phyloP scores from a whole-genome alignment of 305 asterid species.

The Solanum hybrid region DNA sequence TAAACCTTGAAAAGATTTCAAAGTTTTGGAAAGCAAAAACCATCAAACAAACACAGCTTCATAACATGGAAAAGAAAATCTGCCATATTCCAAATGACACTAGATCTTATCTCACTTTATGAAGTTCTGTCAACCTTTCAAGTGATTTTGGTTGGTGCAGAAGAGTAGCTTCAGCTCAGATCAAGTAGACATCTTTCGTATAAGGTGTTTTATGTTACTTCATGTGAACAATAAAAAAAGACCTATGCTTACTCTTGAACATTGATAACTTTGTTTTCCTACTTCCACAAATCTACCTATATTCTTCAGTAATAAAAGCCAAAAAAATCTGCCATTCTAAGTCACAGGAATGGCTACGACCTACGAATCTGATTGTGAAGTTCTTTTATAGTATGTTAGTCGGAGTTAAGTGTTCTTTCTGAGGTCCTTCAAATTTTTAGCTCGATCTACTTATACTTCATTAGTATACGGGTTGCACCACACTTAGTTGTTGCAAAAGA shows the following conservation, averaged over 20 bases:
- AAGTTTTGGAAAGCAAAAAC: not conserved
- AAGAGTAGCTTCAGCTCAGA: not conserved
- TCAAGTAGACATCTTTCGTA: not conserved
- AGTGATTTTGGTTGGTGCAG: not conserved
- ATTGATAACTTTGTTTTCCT: not conserved
- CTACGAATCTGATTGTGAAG: not conserved
- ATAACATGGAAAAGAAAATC: not conserved
- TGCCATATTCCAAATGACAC: not conserved
- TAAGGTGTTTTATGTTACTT: not conserved
- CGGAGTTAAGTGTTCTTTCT: not conserved
- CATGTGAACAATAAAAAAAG: not conserved
- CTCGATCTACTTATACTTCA: not conserved
- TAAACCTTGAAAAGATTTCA: not conserved
- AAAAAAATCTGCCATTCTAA: not conserved
- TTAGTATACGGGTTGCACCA: not conserved
- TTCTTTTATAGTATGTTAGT: not conserved
- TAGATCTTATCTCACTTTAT: not conserved
- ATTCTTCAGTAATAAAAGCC: not conserved
- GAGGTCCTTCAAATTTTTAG: not conserved
- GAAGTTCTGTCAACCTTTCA: not conserved
- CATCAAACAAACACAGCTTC: not conserved
- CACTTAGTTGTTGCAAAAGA: not conserved
- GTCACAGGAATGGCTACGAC: not conserved
- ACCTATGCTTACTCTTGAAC: not conserved
- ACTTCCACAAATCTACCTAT: not conserved